These are phyloP conservation scores for Petunia hybrid DNA, from an alignment of 305 asterid species.

Conservation along the genomic window DNA sequence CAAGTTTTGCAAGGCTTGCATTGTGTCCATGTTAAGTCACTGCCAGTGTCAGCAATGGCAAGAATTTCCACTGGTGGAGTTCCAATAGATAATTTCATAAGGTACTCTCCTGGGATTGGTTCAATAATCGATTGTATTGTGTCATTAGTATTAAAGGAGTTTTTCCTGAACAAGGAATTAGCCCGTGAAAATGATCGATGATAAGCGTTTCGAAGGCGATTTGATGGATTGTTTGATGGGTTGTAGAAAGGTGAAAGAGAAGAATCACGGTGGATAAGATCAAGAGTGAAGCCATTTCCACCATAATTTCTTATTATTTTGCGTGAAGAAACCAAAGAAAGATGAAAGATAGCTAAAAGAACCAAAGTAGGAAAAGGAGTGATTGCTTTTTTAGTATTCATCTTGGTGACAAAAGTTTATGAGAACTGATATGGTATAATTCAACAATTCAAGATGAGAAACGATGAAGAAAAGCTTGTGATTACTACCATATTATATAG, in stretches of 20 bases:
- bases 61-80: conserved; percentile 55
- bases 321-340: conserved; percentile 11
- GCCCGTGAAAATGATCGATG: conserved; percentile 52
- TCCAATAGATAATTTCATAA: conserved; percentile 59
- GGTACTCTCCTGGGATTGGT: conserved; percentile 47
- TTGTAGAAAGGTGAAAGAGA: conserved; percentile 52
- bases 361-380: conserved; percentile 16
- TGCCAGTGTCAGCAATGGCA: conserved; percentile 52
- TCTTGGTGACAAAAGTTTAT: neutral
- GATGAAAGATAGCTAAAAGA: conserved; percentile 12
- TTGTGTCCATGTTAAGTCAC: conserved; percentile 51
- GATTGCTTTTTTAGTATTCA: neutral
- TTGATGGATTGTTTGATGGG: conserved; percentile 40
- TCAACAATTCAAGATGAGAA: neutral
- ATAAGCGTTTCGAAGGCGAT: conserved; percentile 39
- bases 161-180: neutral
- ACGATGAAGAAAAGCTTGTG: neutral
- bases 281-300: conserved; percentile 49
- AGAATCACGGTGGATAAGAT: conserved; percentile 57
- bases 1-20: conserved; percentile 46
- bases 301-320: neutral
- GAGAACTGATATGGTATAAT: neutral
- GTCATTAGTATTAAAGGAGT: neutral
- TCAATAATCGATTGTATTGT: neutral
- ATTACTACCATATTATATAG: neutral